These are phyloP conservation scores for Penicillium argentinense DNA, from an alignment of 495 filamentous ascomycete genomes.

Conservation along the genomic window DNA sequence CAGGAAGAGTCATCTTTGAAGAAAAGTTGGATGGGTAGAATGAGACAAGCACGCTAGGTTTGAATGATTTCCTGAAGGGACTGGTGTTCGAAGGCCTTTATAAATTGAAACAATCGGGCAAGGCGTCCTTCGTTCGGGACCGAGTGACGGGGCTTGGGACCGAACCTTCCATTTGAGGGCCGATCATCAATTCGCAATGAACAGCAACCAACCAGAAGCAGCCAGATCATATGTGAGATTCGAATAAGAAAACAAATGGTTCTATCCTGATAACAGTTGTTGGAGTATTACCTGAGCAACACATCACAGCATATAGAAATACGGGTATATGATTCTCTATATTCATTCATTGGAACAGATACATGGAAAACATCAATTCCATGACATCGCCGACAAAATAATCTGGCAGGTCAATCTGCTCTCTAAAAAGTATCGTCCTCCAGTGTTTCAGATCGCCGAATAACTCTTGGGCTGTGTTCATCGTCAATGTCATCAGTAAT, in stretches of 20 bases:
- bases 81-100: too few relatives aligned
- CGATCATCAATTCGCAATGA: too few relatives aligned
- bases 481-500: constrained; percentile 45
- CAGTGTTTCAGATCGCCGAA: constrained; percentile 62
- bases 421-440: constrained; percentile 72
- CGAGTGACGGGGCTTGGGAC: background rate
- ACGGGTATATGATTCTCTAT: background rate
- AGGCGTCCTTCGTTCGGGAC: background rate
- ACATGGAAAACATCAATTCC: background rate
- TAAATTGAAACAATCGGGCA: background rate
- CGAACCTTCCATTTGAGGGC: background rate
- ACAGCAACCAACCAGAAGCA: too few relatives aligned
- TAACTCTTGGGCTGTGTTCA: constrained; percentile 74
- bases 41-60: too few relatives aligned
- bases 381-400: background rate
- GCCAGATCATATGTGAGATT: too few relatives aligned
- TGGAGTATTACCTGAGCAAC: background rate
- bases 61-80: background rate
- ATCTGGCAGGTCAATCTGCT: background rate
- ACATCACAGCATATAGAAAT: too few relatives aligned
- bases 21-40: background rate
- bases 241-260: background rate
- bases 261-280: background rate
- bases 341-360: background rate
- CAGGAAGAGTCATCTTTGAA: constrained; percentile 17